These are phyloP conservation scores for Paragyromitra xinjiangensis DNA, from an alignment of 495 filamentous ascomycete genomes.

Conservation along the genomic window DNA sequence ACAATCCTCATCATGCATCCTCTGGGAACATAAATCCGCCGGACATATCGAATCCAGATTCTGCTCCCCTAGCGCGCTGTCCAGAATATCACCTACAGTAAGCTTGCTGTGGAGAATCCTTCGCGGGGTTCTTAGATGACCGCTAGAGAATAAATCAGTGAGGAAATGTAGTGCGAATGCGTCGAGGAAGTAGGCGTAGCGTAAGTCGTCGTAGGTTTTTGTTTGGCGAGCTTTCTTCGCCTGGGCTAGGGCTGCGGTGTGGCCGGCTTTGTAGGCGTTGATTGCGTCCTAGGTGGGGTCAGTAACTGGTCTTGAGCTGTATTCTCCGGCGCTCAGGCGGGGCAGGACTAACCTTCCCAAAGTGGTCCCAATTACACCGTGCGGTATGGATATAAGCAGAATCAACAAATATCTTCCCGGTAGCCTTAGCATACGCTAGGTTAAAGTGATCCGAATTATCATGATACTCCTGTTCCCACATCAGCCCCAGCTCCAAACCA, in stretches of 20 bases:
- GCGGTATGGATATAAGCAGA: background rate
- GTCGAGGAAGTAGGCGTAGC: constrained; percentile 21
- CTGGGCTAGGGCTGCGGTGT: background rate
- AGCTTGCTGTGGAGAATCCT: constrained; percentile 5
- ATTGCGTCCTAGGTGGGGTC: background rate
- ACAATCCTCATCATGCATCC: constrained; percentile 28
- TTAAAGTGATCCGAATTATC: background rate
- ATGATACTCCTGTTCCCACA: background rate
- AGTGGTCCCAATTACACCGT: background rate
- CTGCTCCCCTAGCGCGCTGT: background rate
- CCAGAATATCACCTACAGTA: background rate
- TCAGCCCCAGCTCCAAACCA: background rate
- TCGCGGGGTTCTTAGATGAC: constrained; percentile 17
- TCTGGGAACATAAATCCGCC: background rate
- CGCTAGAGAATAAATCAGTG: constrained; percentile 28
- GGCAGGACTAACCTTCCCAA: background rate
- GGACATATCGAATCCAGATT: background rate
- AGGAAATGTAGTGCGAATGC: constrained; percentile 28
- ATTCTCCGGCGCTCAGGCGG: background rate
- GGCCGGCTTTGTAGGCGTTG: background rate
- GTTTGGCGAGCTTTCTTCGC: background rate
- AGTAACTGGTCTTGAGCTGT: background rate
- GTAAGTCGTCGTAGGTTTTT: background rate
- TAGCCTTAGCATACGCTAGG: background rate
- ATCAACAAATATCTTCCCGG: background rate